A percentile compares a stretch with the other conserved stretches of the same genome.
These are phyloP conservation scores for Blastomyces gilchristii DNA, from an alignment of 2,329 filamentous ascomycete genomes.

Conservation along the genomic window DNA sequence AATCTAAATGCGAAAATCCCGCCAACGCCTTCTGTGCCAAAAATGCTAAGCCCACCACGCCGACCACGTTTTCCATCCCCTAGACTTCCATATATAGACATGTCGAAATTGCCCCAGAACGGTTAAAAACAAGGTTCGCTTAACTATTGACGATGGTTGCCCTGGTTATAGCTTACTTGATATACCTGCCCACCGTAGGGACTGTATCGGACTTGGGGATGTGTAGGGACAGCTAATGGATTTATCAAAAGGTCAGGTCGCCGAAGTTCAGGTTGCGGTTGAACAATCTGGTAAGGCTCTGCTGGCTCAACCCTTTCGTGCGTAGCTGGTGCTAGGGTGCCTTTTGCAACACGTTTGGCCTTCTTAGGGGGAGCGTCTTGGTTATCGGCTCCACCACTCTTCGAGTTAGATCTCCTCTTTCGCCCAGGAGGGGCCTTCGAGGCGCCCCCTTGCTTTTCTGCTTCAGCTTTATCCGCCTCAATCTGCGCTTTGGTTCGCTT, in stretches of 20 bases:
- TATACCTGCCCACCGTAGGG: conserved; percentile 5
- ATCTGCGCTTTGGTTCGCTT: conserved; percentile 38
- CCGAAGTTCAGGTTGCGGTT: conserved; percentile 1
- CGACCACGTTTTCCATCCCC: not conserved
- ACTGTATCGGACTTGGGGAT: conserved; percentile 2
- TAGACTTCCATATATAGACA: not conserved
- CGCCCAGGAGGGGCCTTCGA: conserved; percentile 2
- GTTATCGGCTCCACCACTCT: not conserved
- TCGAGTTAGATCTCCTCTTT: conserved; percentile 10
- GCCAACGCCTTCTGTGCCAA: not conserved
- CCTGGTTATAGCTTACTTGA: conserved; percentile 7
- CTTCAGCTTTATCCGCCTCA: conserved; percentile 29
- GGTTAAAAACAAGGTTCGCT: not conserved
- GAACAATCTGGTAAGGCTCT: conserved; percentile 1
- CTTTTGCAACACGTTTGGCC: conserved; percentile 8
- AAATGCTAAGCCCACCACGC: not conserved
- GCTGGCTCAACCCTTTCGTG: conserved; percentile 1
- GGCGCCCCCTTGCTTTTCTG: conserved; percentile 9
- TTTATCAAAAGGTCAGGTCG: conserved; percentile 1
- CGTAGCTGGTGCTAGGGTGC: not conserved
- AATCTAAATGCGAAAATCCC: not conserved
- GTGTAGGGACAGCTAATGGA: not conserved
- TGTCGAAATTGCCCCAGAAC: not conserved
- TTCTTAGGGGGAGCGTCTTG: conserved; percentile 7
- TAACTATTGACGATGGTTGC: conserved; percentile 4